Base-by-base conservation (phyloP, 2,329 filamentous ascomycete species). In the Aspergillus sp. region DNA sequence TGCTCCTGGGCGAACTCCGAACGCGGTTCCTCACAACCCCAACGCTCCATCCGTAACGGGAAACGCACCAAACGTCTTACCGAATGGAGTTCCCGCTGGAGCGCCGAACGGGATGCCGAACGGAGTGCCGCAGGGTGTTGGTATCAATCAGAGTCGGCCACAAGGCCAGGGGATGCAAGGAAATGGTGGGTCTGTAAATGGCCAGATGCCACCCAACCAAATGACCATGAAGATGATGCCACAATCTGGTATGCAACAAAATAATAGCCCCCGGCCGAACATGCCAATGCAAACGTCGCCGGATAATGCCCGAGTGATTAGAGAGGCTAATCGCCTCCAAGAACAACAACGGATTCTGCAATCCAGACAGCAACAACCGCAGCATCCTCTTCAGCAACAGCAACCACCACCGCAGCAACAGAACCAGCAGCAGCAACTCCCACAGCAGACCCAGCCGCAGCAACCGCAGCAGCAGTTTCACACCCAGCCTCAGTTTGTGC, bases 281-380 rank as follows among this genome's bases (percentile, higher is more conserved):
- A 68, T 77, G 54, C 68, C 72, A 18, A 77, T 88, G 64, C 86
- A 89, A 66, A 83, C 86, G 8, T 76, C 76, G 34, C 75, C 78
- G 4, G 77, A 81, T 54, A 78, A 78, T 59, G 70, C 77, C 36
- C 76, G 79, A 9, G 74, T 81, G 24, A 74, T 79, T 36, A 74
- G 78, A 47, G 78, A 81, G 68, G 78, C 76, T 32, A 78, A 71
- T 59, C 75, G 78, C 43, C 68, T 80, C 32, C 78, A 80, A 67
- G 74, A 78, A 59, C 76, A 77, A 60, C 85, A 86, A 54, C 83
- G 85, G 43, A 85, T 90, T 42, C 81, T 88, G 11, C 86, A 89
- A 57, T 74, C 74, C 49, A 72, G 75, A 26, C 75, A 77, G 50
- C 75, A 76, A 53, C 74, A 73, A 65, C 71, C 69, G 52, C 67